Base-by-base conservation (phyloP, 1,284 basidiomycete species). In the Cutaneotrichosporon sp. region DNA sequence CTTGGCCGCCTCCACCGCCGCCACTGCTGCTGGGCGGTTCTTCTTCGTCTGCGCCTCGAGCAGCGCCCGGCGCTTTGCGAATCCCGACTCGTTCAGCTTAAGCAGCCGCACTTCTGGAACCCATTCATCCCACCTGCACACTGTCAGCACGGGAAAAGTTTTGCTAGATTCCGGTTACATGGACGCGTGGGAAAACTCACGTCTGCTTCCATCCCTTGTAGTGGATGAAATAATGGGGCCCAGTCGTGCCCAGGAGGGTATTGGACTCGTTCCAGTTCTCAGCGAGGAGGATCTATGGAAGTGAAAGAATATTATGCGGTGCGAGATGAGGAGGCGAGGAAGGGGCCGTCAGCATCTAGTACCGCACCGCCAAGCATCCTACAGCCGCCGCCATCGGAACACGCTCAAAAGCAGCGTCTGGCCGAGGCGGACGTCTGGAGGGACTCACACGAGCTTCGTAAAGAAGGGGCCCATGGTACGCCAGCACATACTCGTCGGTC, bases 201-300 rank as follows among this genome's bases (percentile, higher is more conserved):
- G 91, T 95, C 81, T 94, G 91, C 80, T 98, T 99, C 97, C 97
- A 99, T 5, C 97, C 97, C 78, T 97, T 95, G 84, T 99, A 99
- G 81, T 99, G 97, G 30, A 99, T 95, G 69, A 91, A 89, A 80
- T 92, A 99, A 73, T 97, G 91, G 6, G 88, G 87, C 1, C 93
- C 93, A 1, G 86, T 81, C 6, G 83, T 80, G 4, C 90, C 89
- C 5, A 86, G 84, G 50, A 87, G 84, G 8, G 89, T 87, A 61
- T 86, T 88, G 4, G 84, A 82, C 71, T 90, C 89, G 63, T 89
- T 87, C 84, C 88, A 90, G 58, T 84, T 86, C 73, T 91, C 88
- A 1, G 86, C 84, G 76, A 95, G 90, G 68, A 97, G 86, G 16
- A 99, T 85, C 84, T 86, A 68, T 32, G 30, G 5, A 16, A 14